Percentiles rank a stretch among this genome's conserved stretches.
Conservation (phyloP, 768 basidiomycete genomes). For the Agrocybe praecox region DNA sequence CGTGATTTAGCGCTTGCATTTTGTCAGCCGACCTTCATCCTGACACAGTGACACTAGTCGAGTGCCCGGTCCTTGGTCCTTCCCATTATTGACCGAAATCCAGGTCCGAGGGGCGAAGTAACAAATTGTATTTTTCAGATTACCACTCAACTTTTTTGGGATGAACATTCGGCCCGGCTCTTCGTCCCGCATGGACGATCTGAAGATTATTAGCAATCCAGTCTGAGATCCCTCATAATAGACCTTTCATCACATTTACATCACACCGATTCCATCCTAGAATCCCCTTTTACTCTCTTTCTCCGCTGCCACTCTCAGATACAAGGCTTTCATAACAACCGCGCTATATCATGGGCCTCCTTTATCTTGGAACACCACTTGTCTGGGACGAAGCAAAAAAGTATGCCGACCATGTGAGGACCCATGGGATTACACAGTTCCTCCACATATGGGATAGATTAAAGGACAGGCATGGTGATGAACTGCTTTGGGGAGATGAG, state of each 20-base stretch:
- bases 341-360: conserved; percentile 72
- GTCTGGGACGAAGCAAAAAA: conserved; percentile 89
- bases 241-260: background rate
- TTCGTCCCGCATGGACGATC: conserved; percentile 14
- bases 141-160: background rate
- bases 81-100: background rate
- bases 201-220: conserved; percentile 20
- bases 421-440: conserved; percentile 95
- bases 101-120: too few species aligned
- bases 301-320: background rate
- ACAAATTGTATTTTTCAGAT: background rate
- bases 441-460: conserved; percentile 90
- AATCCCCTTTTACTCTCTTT: background rate
- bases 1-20: conserved; percentile 25
- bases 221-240: background rate
- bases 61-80: background rate
- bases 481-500: conserved; percentile 98
- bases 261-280: background rate
- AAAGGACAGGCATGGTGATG: conserved; percentile 90
- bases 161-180: conserved; percentile 22
- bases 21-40: too few species aligned
- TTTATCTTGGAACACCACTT: conserved; percentile 92
- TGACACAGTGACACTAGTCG: background rate
- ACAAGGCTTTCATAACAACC: background rate
- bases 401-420: conserved; percentile 86